Conservation (phyloP, 1,139 yeast species). For the Hansenula lynferdii region DNA sequence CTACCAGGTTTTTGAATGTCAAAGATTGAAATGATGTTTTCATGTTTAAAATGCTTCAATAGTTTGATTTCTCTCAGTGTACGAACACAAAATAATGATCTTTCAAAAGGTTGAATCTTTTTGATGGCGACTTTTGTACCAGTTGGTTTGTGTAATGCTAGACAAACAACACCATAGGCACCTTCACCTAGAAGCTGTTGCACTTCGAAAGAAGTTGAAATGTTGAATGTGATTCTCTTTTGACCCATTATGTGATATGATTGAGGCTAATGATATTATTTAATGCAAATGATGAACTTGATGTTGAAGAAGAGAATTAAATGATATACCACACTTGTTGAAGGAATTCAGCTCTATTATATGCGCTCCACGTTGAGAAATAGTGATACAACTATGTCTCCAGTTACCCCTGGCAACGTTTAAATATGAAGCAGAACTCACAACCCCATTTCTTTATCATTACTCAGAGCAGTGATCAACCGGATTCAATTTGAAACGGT, state of each 20-base stretch:
- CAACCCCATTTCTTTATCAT: background rate
- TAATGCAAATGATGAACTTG: background rate
- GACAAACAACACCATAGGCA: slow-evolving; percentile 94
- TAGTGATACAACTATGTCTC: background rate
- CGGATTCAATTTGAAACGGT: background rate
- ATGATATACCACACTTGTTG: too few species aligned
- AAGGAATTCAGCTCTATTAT: background rate
- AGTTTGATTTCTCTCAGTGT: slow-evolving; percentile 87
- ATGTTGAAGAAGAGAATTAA: too few species aligned
- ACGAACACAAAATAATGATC: slow-evolving; percentile 81
- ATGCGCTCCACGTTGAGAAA: background rate
- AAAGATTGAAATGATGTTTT: slow-evolving; percentile 88
- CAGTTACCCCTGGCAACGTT: background rate
- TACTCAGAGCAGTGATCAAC: background rate
- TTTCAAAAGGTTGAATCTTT: slow-evolving; percentile 85
- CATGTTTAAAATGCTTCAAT: slow-evolving; percentile 84
- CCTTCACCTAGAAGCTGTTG: slow-evolving; percentile 91
- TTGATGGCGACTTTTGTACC: slow-evolving; percentile 85
- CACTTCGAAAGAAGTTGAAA: slow-evolving; percentile 82
- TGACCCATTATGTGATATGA: slow-evolving; percentile 20
- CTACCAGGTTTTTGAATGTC: slow-evolving; percentile 79
- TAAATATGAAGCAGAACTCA: background rate
- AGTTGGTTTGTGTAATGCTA: slow-evolving; percentile 76
- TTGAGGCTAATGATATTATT: background rate
- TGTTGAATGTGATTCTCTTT: slow-evolving; percentile 72